Base-by-base conservation (phyloP, 768 basidiomycete genomes). In the Naematelia aurantialba region DNA sequence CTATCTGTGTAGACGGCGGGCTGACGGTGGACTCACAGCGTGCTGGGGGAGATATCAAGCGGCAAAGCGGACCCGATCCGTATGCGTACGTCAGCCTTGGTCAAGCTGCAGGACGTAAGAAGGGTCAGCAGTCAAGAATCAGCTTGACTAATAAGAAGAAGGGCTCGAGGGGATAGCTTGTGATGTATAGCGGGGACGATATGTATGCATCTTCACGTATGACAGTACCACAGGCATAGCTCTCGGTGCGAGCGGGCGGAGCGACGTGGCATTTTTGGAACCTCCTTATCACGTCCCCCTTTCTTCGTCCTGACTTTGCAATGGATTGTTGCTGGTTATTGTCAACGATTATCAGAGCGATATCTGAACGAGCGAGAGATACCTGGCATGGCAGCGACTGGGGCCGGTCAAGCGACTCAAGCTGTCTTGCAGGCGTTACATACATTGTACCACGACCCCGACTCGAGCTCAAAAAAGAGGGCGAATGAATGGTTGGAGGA, bases 401-500 rank as follows among this genome's bases (percentile, higher is more conserved):
- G 34, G 34, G 17, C 34, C 34, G 34, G 17, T 31, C 52, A 52
- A 31, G 21, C 61, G 5, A 62, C 63, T 25, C 34, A 56, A n/a
- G 63, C 66, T 11, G 74, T 77, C 26, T 56, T 78, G 13, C 61
- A 71, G 39, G 79, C 78, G 0, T 70, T 80, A 29, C 71, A 79
- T 46, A 69, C 74, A 30, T 69, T 80, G 12, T 79, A 79, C 58
- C 67, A 74, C 45, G 68, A 80, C 54, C 89, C 94, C 29, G 89
- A 94, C 81, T 87, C 89, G 69, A 78, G 79, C 14, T 85, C 89
- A 17, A 82, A 96, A 65, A 88, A 89, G 67, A 83, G 83, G 66
- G 94, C 92, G 66, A 97, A 96, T 80, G 80, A 85, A 67, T 97
- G 92, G 92, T 86, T 99, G 63, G 88, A 92, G 81, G 91, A 93